Evolutionary conservation across 768 basidiomycete species (phyloP).

Genomic region (Lepiota brunneoincarnata): DNA sequence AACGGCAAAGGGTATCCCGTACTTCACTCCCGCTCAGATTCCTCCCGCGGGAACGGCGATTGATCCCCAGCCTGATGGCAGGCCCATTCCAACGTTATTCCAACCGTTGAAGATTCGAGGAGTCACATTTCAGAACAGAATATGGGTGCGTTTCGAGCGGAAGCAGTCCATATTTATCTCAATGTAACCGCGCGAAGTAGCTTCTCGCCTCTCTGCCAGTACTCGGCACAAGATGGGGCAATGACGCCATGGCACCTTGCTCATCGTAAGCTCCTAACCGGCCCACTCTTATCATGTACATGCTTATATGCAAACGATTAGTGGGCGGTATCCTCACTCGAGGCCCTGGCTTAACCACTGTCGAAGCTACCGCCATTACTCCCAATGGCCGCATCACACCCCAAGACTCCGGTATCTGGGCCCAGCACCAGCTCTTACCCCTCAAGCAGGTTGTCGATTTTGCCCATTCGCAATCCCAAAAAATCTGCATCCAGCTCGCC

Average conservation of each 20-base stretch:
- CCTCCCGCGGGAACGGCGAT: constrained; percentile 43
- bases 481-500: constrained; percentile 70
- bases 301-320: constrained; percentile 16
- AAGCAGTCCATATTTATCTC: too few species aligned
- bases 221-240: constrained; percentile 51
- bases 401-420: constrained; percentile 60
- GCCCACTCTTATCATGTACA: constrained; percentile 14
- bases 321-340: constrained; percentile 51
- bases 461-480: constrained; percentile 67
- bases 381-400: constrained; percentile 61
- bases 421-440: constrained; percentile 37
- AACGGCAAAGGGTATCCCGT: constrained; percentile 38
- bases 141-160: constrained; percentile 32
- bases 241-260: constrained; percentile 55
- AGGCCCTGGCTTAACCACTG: constrained; percentile 50
- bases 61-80: constrained; percentile 36
- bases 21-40: constrained; percentile 44
- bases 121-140: constrained; percentile 50
- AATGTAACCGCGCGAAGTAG: too few species aligned
- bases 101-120: constrained; percentile 53
- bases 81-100: constrained; percentile 35
- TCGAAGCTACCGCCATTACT: constrained; percentile 62
- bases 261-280: constrained; percentile 45
- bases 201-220: constrained; percentile 59
- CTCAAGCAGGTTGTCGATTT: constrained; percentile 40